A percentile compares a stretch with the other conserved stretches of the same genome.
Conservation (phyloP, 2,329 filamentous ascomycete species). For the Neophaeococcomyces aloes region DNA sequence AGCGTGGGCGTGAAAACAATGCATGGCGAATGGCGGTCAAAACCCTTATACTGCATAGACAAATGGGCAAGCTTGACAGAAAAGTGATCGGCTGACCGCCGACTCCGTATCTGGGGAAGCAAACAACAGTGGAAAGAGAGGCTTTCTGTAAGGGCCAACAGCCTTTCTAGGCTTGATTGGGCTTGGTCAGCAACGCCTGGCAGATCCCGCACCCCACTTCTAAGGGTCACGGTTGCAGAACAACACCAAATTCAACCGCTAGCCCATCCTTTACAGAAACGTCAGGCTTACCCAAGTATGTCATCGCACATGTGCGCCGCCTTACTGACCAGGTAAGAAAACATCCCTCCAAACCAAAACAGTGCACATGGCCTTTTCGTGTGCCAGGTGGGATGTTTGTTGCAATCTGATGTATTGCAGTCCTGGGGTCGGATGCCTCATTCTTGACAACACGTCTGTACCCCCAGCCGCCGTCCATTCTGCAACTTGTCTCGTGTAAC, state of each 20-base stretch:
- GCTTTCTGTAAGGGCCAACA: too few relatives aligned
- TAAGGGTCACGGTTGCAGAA: not conserved
- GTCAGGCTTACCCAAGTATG: not conserved
- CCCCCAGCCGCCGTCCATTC: conserved; percentile 6
- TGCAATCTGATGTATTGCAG: conserved; percentile 6
- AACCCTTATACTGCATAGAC: too few relatives aligned
- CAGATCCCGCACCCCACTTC: too few relatives aligned
- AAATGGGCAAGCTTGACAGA: too few relatives aligned
- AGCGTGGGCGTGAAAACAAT: too few relatives aligned
- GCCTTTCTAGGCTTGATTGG: too few relatives aligned
- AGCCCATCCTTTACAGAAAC: not conserved
- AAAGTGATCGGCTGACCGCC: conserved; percentile 3
- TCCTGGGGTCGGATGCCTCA: conserved; percentile 4
- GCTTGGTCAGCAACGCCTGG: too few relatives aligned
- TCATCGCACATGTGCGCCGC: conserved; percentile 7
- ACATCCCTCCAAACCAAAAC: not conserved
- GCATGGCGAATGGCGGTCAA: too few relatives aligned
- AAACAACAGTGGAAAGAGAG: too few relatives aligned
- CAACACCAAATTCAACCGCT: conserved; percentile 3
- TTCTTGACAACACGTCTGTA: conserved; percentile 5
- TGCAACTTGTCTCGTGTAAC: conserved; percentile 9
- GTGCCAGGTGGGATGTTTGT: conserved; percentile 8
- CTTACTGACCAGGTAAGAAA: conserved; percentile 5
- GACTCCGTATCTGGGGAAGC: not conserved
- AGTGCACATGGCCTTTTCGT: conserved; percentile 7